Base-by-base conservation (phyloP, 495 filamentous ascomycete genomes). In the Clavariopsis aquatica region DNA sequence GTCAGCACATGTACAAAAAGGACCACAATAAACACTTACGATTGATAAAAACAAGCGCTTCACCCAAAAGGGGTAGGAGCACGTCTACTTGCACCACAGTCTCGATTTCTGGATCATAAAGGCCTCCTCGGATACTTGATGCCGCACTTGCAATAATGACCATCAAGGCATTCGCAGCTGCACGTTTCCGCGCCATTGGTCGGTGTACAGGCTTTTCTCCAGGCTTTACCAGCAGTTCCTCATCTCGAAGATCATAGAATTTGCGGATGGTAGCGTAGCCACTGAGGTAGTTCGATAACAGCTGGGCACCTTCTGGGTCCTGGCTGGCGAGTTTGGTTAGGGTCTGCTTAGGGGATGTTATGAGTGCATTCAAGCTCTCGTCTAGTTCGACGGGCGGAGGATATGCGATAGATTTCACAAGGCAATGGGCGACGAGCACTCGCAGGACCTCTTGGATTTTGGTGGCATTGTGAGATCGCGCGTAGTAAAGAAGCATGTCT, bases 221-320 rank as follows among this genome's bases (percentile, higher is more conserved):
- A 22, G 12, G 1, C 27, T 53, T 17, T 4, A 38, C 10, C 29
- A 53, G 65, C 1, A 83, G 60, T 12, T 82, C 81, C 63, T 87
- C 82, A 65, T 97, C 92, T 49, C 93, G 85, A 41, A 91, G 83
- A 66, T 92, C 87, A 74, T 95, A 97, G 77, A 92, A 96, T 65
- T 87, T 87, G 17, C 92, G 85, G 6, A 97, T 79, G 0, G 89
- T 92, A 34, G 91, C 93, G 69, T 96, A 97, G 34, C 93, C 93
- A 72, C 88, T 92, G n/a, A 96, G 83, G 71, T 91, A 86, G 62
- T 84, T 87, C 52, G 90, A 89, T 1, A 97, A 79, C 10, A 94
- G 84, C 58, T 85, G 81, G 23, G 92, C 92, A 10, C 90, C 92
- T 68, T 91, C 88, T 36, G 84, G 77, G 72, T 96, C 91, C 19